Conservation (phyloP, 805 yeast species). For the Tetrapisispora arboricola region DNA sequence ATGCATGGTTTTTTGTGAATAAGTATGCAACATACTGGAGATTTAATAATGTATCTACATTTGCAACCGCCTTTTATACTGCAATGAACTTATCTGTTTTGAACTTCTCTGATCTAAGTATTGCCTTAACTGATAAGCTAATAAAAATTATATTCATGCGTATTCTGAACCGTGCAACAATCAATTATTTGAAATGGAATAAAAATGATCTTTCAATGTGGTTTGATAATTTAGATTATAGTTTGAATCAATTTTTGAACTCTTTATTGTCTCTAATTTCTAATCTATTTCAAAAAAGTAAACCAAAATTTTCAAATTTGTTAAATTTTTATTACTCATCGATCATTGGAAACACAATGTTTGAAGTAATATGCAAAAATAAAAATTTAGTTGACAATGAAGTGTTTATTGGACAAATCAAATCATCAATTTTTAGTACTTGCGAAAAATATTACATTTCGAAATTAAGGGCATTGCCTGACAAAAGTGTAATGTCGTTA, state of each 20-base stretch:
- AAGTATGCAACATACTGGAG: conserved; percentile 50
- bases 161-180: conserved; percentile 14
- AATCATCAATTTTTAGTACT: conserved; percentile 29
- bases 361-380: too few species aligned
- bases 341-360: too few species aligned
- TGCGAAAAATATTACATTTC: conserved; percentile 37
- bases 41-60: conserved; percentile 36
- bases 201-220: conserved; percentile 41
- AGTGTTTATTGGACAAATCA: too few species aligned
- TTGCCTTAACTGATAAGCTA: conserved; percentile 25
- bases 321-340: conserved; percentile 41
- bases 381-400: too few species aligned
- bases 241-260: conserved; percentile 39
- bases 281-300: conserved; percentile 33
- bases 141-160: conserved; percentile 25
- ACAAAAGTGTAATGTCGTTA: conserved; percentile 43
- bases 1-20: conserved; percentile 34
- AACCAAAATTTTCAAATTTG: conserved; percentile 51
- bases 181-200: conserved; percentile 31
- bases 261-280: conserved; percentile 36
- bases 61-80: conserved; percentile 40
- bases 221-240: conserved; percentile 35
- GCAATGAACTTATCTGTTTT: conserved; percentile 36
- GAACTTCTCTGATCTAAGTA: conserved; percentile 24
- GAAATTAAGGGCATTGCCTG: conserved; percentile 43